A percentile compares a stretch with the other conserved stretches of the same genome.
These are phyloP conservation scores for Hypoxylon sp. DNA, from an alignment of 2,329 filamentous ascomycete genomes.

Conservation along the genomic window DNA sequence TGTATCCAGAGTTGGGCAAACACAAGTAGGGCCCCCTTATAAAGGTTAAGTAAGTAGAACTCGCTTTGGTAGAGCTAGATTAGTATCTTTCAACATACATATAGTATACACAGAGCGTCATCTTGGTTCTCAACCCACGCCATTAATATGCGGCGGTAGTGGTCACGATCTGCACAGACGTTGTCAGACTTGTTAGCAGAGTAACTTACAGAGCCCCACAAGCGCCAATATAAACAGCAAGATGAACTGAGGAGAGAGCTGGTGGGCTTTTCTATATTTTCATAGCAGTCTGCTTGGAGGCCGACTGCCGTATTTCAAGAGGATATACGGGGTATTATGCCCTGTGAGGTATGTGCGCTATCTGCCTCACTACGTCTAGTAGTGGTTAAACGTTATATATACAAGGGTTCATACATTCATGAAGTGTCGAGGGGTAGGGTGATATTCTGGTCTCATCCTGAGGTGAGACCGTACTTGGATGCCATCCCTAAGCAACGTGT, in stretches of 20 bases:
- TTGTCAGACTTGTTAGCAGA: neutral
- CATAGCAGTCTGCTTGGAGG: neutral
- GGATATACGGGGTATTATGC: conserved; percentile 1
- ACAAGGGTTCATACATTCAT: conserved; percentile 23
- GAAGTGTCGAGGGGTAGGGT: neutral
- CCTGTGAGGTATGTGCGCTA: neutral
- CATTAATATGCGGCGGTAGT: too few relatives aligned
- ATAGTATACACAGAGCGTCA: too few relatives aligned
- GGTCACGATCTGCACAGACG: too few relatives aligned
- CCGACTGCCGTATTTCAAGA: neutral
- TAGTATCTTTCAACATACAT: too few relatives aligned
- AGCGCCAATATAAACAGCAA: neutral
- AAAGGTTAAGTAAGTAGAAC: too few relatives aligned
- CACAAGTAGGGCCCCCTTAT: too few relatives aligned
- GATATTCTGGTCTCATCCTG: neutral
- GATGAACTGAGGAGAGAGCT: conserved; percentile 6
- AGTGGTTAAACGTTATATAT: conserved; percentile 15
- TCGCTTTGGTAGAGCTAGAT: too few relatives aligned
- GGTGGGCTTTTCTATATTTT: conserved; percentile 14
- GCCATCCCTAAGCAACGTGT: conserved; percentile 23
- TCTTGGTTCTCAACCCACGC: too few relatives aligned
- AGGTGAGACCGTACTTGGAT: neutral
- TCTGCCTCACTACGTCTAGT: conserved; percentile 1
- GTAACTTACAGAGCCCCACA: neutral
- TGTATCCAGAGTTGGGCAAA: too few relatives aligned